Conservation (phyloP, 2,329 filamentous ascomycete species). For the Septoria linicola region DNA sequence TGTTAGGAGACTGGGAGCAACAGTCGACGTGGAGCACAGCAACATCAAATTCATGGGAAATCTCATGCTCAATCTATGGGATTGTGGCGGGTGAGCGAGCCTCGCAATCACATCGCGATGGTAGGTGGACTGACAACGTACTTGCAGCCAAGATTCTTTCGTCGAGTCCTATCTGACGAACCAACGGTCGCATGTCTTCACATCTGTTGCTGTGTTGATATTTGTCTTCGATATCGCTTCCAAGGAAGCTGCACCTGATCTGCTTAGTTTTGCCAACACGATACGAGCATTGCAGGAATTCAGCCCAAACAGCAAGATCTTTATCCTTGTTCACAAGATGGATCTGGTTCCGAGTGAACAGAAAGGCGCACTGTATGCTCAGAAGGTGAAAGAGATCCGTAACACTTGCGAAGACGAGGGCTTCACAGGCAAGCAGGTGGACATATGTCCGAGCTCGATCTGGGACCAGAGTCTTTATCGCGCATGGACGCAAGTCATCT, state of each 20-base stretch:
- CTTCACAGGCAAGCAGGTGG: conserved; percentile 61
- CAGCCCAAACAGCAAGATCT: conserved; percentile 78
- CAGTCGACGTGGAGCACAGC: conserved; percentile 96
- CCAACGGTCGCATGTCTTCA: conserved; percentile 94
- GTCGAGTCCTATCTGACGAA: conserved; percentile 98
- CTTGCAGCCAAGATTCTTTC: conserved; percentile 82
- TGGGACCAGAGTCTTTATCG: conserved; percentile 99
- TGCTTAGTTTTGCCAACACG: conserved; percentile 88
- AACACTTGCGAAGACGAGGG: conserved; percentile 63
- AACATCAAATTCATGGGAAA: conserved; percentile 99
- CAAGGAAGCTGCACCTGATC: conserved; percentile 87
- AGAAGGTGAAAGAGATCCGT: conserved; percentile 74
- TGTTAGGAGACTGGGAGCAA: conserved; percentile 86
- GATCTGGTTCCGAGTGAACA: conserved; percentile 82
- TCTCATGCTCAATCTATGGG: conserved; percentile 95
- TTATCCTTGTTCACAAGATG: conserved; percentile 98
- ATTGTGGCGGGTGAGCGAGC: conserved; percentile 76
- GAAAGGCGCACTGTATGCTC: conserved; percentile 79
- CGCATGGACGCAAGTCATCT: conserved; percentile 97
- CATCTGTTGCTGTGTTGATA: conserved; percentile 92
- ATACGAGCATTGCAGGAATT: conserved; percentile 85
- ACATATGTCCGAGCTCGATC: conserved; percentile 92
- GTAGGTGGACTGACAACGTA: conserved; percentile 20
- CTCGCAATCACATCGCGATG: background rate
- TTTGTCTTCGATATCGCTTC: conserved; percentile 99